These are phyloP conservation scores for Scolecobasidium constrictum DNA, from an alignment of 2,329 filamentous ascomycete species.

Conservation along the genomic window DNA sequence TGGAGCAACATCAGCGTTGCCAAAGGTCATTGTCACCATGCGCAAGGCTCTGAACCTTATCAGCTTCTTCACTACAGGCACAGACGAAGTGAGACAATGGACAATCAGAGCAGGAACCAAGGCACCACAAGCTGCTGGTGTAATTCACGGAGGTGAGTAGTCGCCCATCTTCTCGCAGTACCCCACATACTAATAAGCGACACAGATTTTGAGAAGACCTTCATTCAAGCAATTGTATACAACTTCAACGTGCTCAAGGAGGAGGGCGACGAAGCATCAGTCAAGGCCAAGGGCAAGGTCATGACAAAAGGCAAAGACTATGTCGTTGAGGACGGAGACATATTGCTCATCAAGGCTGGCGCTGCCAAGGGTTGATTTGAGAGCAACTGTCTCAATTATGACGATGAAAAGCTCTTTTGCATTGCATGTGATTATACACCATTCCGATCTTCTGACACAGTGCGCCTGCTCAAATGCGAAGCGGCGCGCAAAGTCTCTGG, in stretches of 20 bases:
- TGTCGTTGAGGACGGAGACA: slow-evolving; percentile 71
- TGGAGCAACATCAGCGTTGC: slow-evolving; percentile 76
- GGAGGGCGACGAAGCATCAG: slow-evolving; percentile 73
- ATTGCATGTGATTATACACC: no score
- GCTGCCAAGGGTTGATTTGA: slow-evolving; percentile 53
- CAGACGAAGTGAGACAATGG: slow-evolving; percentile 97
- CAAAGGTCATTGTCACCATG: slow-evolving; percentile 90
- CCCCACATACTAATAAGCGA: slow-evolving; percentile 6
- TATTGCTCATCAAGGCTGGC: slow-evolving; percentile 81
- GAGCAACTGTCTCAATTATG: no score
- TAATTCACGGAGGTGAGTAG: slow-evolving; percentile 65
- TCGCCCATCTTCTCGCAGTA: background rate
- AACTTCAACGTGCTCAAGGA: slow-evolving; percentile 77
- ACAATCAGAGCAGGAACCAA: slow-evolving; percentile 93
- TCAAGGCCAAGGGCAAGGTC: slow-evolving; percentile 90
- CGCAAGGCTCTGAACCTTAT: slow-evolving; percentile 80
- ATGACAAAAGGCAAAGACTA: slow-evolving; percentile 99
- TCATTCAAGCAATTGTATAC: slow-evolving; percentile 93
- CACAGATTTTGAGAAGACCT: slow-evolving; percentile 96
- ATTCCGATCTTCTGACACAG: no score
- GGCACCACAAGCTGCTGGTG: slow-evolving; percentile 93
- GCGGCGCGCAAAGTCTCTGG: no score
- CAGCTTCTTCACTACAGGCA: slow-evolving; percentile 93
- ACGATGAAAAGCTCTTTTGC: no score
- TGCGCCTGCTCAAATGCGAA: no score